These are phyloP conservation scores for Yarrowia porcina DNA, from an alignment of 805 yeast species.

Conservation along the genomic window DNA sequence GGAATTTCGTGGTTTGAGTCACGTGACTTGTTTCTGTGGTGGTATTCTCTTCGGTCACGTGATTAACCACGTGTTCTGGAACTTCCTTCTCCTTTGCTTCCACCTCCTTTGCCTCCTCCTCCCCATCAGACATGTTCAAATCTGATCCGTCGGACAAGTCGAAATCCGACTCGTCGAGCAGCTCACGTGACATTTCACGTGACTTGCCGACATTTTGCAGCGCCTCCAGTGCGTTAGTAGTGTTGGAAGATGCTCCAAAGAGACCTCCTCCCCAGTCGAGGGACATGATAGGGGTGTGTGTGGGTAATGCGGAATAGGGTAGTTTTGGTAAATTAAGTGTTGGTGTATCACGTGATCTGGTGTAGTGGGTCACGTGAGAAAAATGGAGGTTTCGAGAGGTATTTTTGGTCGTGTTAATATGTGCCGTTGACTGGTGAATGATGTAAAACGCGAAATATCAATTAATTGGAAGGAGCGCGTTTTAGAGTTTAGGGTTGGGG, in stretches of 20 bases:
- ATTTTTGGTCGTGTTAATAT: background rate
- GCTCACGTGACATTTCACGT: background rate
- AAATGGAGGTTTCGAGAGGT: too few relatives aligned
- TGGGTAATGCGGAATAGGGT: background rate
- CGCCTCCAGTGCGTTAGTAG: background rate
- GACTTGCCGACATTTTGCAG: background rate
- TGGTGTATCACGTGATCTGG: background rate
- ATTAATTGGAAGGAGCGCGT: background rate
- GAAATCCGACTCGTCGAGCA: background rate
- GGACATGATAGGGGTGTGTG: background rate
- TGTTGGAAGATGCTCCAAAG: background rate
- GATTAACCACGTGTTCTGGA: background rate
- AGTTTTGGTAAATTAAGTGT: background rate
- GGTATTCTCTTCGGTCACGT: background rate
- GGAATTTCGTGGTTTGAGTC: background rate
- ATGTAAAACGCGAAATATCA: background rate
- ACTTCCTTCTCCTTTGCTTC: background rate
- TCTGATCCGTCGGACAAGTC: background rate
- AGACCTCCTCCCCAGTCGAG: constrained; percentile 22
- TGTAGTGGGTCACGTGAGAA: background rate
- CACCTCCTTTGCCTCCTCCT: background rate
- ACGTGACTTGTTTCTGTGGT: background rate
- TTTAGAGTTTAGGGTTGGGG: background rate
- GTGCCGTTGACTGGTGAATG: background rate
- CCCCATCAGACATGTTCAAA: background rate